Conservation (phyloP, 768 basidiomycete genomes). For the Podaxis sp. region DNA sequence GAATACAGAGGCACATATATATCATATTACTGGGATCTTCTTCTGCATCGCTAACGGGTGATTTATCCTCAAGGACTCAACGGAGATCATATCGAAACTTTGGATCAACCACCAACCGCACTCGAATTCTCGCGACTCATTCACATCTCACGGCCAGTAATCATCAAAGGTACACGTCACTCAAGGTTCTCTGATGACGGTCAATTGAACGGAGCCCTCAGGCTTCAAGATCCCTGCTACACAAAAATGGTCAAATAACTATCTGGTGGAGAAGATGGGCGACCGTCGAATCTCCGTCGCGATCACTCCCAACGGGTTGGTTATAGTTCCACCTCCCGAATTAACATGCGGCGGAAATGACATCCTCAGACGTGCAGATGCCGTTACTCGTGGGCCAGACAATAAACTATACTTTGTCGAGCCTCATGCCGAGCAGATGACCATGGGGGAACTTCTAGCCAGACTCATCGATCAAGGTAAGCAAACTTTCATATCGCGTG, state of each 20-base stretch:
- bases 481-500: constrained; percentile 14
- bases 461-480: constrained; percentile 23
- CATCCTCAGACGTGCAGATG: constrained; percentile 66
- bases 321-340: constrained; percentile 1
- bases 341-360: constrained; percentile 14
- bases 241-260: constrained; percentile 63
- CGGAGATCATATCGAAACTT: constrained; percentile 45
- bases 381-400: constrained; percentile 54
- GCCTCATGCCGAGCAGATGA: constrained; percentile 68
- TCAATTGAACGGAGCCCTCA: constrained; percentile 21
- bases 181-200: not conserved
- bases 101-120: constrained; percentile 58
- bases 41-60: not conserved
- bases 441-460: constrained; percentile 52
- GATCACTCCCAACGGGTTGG: constrained; percentile 81
- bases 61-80: constrained; percentile 49
- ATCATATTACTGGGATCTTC: not conserved
- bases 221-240: constrained; percentile 48
- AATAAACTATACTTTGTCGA: constrained; percentile 71
- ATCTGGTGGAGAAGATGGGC: constrained; percentile 57
- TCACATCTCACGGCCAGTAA: constrained; percentile 66
- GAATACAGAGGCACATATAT: constrained; percentile 41
- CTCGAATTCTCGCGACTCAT: constrained; percentile 69
- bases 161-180: constrained; percentile 57
- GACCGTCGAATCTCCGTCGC: constrained; percentile 64